Base-by-base conservation (phyloP, 2,329 filamentous ascomycete genomes). In the Pyrenophora tritici-repentis region DNA sequence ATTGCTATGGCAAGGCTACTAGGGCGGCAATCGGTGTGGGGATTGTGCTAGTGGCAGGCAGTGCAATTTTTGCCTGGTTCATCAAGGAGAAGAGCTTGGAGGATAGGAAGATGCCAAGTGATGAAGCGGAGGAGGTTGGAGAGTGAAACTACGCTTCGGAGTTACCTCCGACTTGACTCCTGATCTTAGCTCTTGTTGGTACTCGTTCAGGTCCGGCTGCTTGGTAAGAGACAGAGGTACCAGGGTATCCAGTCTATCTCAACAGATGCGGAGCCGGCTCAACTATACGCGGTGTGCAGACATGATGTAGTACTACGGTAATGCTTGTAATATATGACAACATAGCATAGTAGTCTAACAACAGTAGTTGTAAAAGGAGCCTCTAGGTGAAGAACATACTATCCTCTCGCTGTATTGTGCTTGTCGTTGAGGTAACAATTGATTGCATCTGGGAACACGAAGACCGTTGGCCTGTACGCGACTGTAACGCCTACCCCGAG, bases 1-100 rank as follows among this genome's bases (percentile, higher is more conserved):
- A 76, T 22, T 89, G 87, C 67, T 93, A 92, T 71, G 83, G 84
- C 35, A 76, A 75, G 61, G 80, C 82, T 34, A 81, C 78, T 6
- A 76, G 78, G 48, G 76, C 76, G 20, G 80, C 81, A 0, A 80
- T 85, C 62, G 73, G 63, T 2, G 74, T 85, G 26, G 73, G 81
- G 65, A 68, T 81, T 46, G 72, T 65, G 3, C 65, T 85, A n/a
- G 79, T 82, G 3, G 70, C 75, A 35, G 79, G 81, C 39, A 78
- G 81, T 29, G 75, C 76, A 3, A 36, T 77, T 0, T 72, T 71
- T 50, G 73, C 75, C 13, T 79, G 75, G 73, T 76, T 75, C 14
- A 76, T 79, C 18, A 66, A 64, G 41, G 77, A 79, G 61, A 79
- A 78, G 58, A 62, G 55, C 38, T 55, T 76, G 45, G 62, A 56